Percentiles rank a stretch among this genome's conserved stretches.
Evolutionary conservation across 306 rosid genomes (phyloP).

Genomic region (Cotoneaster glaucophyllus): DNA sequence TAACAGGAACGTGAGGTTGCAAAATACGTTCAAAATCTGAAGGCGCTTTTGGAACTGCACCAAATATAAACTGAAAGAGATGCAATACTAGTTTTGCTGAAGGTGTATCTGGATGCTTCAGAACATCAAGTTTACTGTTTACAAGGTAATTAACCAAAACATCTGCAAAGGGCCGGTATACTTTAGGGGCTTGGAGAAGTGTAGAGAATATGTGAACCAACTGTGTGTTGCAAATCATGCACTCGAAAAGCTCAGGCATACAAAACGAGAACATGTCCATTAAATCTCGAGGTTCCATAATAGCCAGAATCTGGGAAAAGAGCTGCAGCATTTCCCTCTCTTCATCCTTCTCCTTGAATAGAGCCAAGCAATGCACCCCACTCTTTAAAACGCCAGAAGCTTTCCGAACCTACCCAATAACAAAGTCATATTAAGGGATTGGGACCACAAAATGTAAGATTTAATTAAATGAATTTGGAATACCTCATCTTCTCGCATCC

Average conservation of each 20-base stretch:
- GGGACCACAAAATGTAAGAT: constrained; percentile 12
- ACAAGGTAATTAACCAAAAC: constrained; percentile 91
- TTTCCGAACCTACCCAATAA: constrained; percentile 65
- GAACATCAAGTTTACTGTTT: constrained; percentile 75
- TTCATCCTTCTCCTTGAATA: constrained; percentile 96
- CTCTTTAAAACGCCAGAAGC: constrained; percentile 96
- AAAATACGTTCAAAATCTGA: constrained; percentile 92
- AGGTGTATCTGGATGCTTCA: constrained; percentile 85
- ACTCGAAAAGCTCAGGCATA: constrained; percentile 96
- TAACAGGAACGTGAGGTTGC: constrained; percentile 93
- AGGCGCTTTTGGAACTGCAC: constrained; percentile 95
- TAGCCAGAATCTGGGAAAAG: constrained; percentile 89
- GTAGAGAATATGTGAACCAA: constrained; percentile 93
- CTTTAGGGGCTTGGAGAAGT: constrained; percentile 74
- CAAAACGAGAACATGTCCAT: constrained; percentile 99
- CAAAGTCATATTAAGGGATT: constrained; percentile 20
- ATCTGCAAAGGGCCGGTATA: constrained; percentile 84
- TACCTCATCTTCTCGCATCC: constrained; percentile 99
- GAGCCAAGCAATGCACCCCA: constrained; percentile 96
- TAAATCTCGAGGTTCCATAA: constrained; percentile 98
- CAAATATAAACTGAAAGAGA: constrained; percentile 83
- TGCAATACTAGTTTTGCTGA: constrained; percentile 87
- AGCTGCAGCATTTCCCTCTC: constrained; percentile 95
- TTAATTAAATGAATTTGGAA: constrained; percentile 4
- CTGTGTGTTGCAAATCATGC: constrained; percentile 89